These are phyloP conservation scores for Monosporascus sp. DNA, from an alignment of 2,329 filamentous ascomycete genomes.

Conservation along the genomic window DNA sequence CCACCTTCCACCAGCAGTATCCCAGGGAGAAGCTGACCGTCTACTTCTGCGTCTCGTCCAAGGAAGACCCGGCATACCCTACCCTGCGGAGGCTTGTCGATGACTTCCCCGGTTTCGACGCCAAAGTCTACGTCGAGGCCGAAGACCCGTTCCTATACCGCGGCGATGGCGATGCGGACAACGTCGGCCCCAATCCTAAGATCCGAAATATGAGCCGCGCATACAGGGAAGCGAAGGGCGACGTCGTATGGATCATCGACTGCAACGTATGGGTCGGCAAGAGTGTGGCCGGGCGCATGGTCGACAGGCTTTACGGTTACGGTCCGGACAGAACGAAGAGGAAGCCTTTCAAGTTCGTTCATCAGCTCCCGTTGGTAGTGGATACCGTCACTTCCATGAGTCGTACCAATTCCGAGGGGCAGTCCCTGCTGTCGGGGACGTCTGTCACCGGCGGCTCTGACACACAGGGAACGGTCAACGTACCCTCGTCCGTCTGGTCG, in stretches of 20 bases:
- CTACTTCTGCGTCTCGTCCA: constrained; percentile 74
- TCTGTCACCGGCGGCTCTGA: constrained; percentile 26
- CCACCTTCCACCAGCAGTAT: constrained; percentile 79
- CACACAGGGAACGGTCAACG: constrained; percentile 25
- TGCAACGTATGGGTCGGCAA: constrained; percentile 91
- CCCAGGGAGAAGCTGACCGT: constrained; percentile 71
- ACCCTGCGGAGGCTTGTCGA: constrained; percentile 64
- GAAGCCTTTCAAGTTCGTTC: constrained; percentile 81
- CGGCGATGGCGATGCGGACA: constrained; percentile 41
- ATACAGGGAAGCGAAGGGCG: constrained; percentile 80
- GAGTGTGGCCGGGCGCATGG: constrained; percentile 79
- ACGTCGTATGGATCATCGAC: constrained; percentile 91
- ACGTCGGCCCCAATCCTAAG: constrained; percentile 94
- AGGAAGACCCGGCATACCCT: constrained; percentile 70
- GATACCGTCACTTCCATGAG: constrained; percentile 50
- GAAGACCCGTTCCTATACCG: constrained; percentile 68
- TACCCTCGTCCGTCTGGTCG: constrained; percentile 20
- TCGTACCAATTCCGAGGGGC: constrained; percentile 19
- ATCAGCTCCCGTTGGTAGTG: constrained; percentile 87
- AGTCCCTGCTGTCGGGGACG: constrained; percentile 29
- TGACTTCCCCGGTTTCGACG: constrained; percentile 70
- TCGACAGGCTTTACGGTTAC: constrained; percentile 76
- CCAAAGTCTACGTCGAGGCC: constrained; percentile 70
- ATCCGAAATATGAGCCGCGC: constrained; percentile 93
- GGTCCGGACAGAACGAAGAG: constrained; percentile 40